Conservation (phyloP, 2,329 filamentous ascomycete species). For the Ophiostoma angusticollis region DNA sequence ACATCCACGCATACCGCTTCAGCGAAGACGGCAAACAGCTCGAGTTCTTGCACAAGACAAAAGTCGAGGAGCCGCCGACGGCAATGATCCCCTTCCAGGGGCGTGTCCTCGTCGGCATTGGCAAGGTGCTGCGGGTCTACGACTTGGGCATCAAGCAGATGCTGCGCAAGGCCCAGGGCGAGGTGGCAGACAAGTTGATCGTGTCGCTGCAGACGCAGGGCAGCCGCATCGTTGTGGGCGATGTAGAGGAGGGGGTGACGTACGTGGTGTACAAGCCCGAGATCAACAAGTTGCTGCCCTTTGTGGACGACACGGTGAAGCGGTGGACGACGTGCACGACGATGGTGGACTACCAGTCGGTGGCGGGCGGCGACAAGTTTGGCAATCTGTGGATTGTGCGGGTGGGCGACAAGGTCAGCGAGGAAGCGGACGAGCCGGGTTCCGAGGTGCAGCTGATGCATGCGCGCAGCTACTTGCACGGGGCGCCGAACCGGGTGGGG, state of each 20-base stretch:
- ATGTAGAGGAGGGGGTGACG: slow-evolving; percentile 82
- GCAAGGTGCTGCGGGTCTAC: slow-evolving; percentile 71
- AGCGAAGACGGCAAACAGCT: slow-evolving; percentile 75
- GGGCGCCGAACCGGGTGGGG: slow-evolving; percentile 70
- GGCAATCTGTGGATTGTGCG: slow-evolving; percentile 91
- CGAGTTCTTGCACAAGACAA: slow-evolving; percentile 94
- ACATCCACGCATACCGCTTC: slow-evolving; percentile 86
- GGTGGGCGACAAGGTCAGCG: slow-evolving; percentile 71
- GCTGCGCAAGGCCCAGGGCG: slow-evolving; percentile 78
- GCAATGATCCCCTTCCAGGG: slow-evolving; percentile 93
- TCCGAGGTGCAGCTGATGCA: slow-evolving; percentile 85
- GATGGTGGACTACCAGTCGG: slow-evolving; percentile 96
- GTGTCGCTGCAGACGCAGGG: slow-evolving; percentile 82
- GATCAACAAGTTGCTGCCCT: slow-evolving; percentile 84
- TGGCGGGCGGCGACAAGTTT: slow-evolving; percentile 92
- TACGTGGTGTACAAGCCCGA: slow-evolving; percentile 90
- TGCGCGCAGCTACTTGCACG: slow-evolving; percentile 79
- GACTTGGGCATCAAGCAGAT: slow-evolving; percentile 89
- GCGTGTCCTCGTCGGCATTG: slow-evolving; percentile 72
- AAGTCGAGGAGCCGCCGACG: slow-evolving; percentile 75
- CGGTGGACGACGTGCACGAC: slow-evolving; percentile 83
- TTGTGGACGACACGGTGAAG: slow-evolving; percentile 78
- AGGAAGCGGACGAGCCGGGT: slow-evolving; percentile 84
- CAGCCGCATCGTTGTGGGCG: slow-evolving; percentile 79
- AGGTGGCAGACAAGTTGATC: slow-evolving; percentile 70